Percentiles rank a stretch among this genome's conserved stretches.
Conservation (phyloP, 768 basidiomycete genomes). For the Omphalotus guepiniiformis region DNA sequence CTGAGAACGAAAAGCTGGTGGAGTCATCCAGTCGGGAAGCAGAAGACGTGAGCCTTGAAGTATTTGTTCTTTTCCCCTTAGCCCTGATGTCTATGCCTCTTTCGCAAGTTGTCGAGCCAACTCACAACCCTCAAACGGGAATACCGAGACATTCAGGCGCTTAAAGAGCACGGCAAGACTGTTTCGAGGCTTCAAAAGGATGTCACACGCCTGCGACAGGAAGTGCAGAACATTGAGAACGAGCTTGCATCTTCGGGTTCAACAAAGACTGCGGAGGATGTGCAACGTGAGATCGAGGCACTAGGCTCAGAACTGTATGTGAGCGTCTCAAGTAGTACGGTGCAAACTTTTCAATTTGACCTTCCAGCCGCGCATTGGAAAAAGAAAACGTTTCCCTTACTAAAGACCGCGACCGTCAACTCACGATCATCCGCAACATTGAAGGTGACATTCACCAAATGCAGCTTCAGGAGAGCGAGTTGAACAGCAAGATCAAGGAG, state of each 20-base stretch:
- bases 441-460: constrained; percentile 61
- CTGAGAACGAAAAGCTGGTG: constrained; percentile 49
- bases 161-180: constrained; percentile 60
- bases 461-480: constrained; percentile 56
- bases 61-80: background rate
- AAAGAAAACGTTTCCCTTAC: constrained; percentile 54
- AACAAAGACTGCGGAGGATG: constrained; percentile 78
- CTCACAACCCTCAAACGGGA: constrained; percentile 52
- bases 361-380: constrained; percentile 57
- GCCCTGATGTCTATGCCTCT: constrained; percentile 3
- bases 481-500: constrained; percentile 55
- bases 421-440: constrained; percentile 42
- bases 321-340: background rate
- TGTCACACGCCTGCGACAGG: constrained; percentile 52
- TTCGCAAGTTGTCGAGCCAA: constrained; percentile 45
- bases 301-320: constrained; percentile 65
- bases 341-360: background rate
- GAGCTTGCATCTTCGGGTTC: constrained; percentile 71
- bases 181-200: constrained; percentile 59
- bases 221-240: constrained; percentile 60
- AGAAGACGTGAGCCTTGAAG: background rate
- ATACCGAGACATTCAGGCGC: constrained; percentile 50
- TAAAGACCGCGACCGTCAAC: constrained; percentile 61
- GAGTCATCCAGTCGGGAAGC: constrained; percentile 30
- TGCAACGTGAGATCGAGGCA: constrained; percentile 71